Conservation (phyloP, 2,329 filamentous ascomycete genomes). For the Alternaria sp. region DNA sequence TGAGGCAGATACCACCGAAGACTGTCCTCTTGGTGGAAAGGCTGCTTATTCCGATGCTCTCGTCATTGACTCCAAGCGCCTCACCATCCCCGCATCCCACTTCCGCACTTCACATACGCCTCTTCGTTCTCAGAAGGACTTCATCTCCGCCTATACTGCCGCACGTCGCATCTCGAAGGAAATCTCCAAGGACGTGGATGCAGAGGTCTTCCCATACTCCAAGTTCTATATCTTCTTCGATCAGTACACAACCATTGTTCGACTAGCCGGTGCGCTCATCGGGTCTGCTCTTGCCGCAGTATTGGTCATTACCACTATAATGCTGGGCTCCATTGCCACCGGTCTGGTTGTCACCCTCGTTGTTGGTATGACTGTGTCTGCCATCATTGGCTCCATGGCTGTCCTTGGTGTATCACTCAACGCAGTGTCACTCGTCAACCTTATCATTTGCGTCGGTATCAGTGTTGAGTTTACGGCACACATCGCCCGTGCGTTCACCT, state of each 20-base stretch:
- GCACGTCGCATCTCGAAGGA: slow-evolving; percentile 86
- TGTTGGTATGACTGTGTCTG: slow-evolving; percentile 90
- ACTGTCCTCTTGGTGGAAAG: slow-evolving; percentile 87
- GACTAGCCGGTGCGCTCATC: slow-evolving; percentile 79
- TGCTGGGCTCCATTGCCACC: slow-evolving; percentile 85
- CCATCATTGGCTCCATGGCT: slow-evolving; percentile 96
- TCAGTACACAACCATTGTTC: slow-evolving; percentile 87
- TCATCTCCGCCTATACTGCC: slow-evolving; percentile 88
- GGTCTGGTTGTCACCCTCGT: slow-evolving; percentile 84
- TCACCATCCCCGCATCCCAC: slow-evolving; percentile 80
- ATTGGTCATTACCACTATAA: slow-evolving; percentile 76
- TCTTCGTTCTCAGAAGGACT: slow-evolving; percentile 86
- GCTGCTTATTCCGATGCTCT: slow-evolving; percentile 88
- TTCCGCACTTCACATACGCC: slow-evolving; percentile 92
- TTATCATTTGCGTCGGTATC: slow-evolving; percentile 97
- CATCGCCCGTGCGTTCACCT: slow-evolving; percentile 94
- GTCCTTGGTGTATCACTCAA: slow-evolving; percentile 88
- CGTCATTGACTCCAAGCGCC: slow-evolving; percentile 73
- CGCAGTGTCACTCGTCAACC: slow-evolving; percentile 91
- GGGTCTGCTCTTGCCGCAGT: slow-evolving; percentile 86
- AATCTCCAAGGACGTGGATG: slow-evolving; percentile 73
- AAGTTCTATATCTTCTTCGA: slow-evolving; percentile 99
- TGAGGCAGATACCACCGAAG: slow-evolving; percentile 76
- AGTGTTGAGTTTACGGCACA: slow-evolving; percentile 97
- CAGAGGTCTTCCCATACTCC: slow-evolving; percentile 93